Base-by-base conservation (phyloP, 2,329 filamentous ascomycete species). In the Seiridium cupressi region DNA sequence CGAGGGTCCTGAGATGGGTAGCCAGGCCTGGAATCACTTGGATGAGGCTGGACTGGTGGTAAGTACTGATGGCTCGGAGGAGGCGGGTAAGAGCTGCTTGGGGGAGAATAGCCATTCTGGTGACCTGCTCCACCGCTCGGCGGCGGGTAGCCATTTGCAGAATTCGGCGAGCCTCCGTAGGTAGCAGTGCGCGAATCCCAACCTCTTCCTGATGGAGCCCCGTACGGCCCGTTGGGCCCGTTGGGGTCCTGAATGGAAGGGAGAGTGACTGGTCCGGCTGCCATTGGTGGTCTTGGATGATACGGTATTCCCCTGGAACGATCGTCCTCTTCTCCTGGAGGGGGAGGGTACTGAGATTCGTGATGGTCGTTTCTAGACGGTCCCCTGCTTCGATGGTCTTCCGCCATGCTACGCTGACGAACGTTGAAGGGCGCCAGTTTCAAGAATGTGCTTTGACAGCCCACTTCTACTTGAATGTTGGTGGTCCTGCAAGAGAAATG, bases 201-300 rank as follows among this genome's bases (percentile, higher is more conserved):
- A 18, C 60, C 58, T 62, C 70, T 67, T 18, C 61, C 62, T 49
- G 58, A 60, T 9, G 64, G 58, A 26, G 18, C 18, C 18, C 18
- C 18, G 18, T 26, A 26, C 31, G 66, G 42, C 47, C 62, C 59
- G 60, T 70, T 69, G 60, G 72, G 65, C 40, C 71, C 67, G 55
- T 77, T 73, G 51, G 76, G 70, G 66, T 83, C 81, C 58, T 82
- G 76, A 57, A 84, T 83, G 18, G 81, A 78, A 1, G 82, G 81
- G 40, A 82, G 72, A 61, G 76, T 81, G 61, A 81, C 76, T 60
- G 75, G 73, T 48, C 65, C 64, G 55, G 76, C 69, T 57, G 79
- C 77, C 76, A 81, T 81, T 64, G 65, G 73, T 64, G 73, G 67
- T 61, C 68, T 67, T 62, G 67, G 57, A 58, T 65, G 69, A 63